Percentiles rank a stretch among this genome's conserved stretches.
Conservation (phyloP, 225 moss, liverwort and hornwort genomes). For the Marchantia polymorpha region DNA sequence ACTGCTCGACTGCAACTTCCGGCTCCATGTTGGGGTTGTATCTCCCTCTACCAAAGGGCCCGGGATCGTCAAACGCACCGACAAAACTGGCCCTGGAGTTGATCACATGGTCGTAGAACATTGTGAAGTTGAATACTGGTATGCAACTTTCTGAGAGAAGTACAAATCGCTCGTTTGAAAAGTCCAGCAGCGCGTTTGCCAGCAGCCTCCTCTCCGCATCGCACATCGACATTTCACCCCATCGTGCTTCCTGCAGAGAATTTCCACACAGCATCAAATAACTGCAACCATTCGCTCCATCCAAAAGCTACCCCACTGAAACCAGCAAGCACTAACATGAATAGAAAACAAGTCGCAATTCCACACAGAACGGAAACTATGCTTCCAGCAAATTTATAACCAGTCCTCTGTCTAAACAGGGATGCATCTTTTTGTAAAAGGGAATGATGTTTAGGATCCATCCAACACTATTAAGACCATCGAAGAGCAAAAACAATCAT, state of each 20-base stretch:
- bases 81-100: constrained; percentile 35
- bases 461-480: neutral
- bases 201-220: constrained; percentile 57
- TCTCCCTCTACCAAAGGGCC: constrained; percentile 51
- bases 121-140: constrained; percentile 41
- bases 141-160: constrained; percentile 51
- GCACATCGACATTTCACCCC: constrained; percentile 54
- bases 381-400: too few species aligned
- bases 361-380: too few species aligned
- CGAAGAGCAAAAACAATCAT: neutral
- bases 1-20: constrained; percentile 38
- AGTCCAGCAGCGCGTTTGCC: constrained; percentile 52
- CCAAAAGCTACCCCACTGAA: neutral
- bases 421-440: neutral
- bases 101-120: constrained; percentile 33
- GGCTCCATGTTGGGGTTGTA: constrained; percentile 38
- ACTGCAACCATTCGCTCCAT: neutral
- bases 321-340: neutral
- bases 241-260: constrained; percentile 34
- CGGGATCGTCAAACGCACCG: constrained; percentile 45
- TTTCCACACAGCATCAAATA: neutral
- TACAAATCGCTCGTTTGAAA: constrained; percentile 48
- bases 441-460: neutral
- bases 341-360: neutral
- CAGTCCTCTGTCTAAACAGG: too few species aligned